These are phyloP conservation scores for Penicillium aurantiogriseum DNA, from an alignment of 2,329 filamentous ascomycete species.

Conservation along the genomic window DNA sequence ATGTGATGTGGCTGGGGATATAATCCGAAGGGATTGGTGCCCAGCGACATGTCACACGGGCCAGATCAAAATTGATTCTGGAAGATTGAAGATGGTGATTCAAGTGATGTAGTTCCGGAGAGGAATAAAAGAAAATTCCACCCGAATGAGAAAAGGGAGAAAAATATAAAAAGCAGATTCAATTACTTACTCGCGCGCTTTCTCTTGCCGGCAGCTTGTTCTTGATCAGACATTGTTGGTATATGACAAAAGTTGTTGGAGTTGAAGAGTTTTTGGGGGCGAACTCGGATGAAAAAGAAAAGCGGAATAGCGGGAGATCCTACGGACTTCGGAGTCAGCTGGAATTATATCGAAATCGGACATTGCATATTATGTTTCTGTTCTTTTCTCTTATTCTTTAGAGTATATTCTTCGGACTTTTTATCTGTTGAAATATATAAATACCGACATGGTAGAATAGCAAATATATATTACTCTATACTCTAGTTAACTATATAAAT, in stretches of 20 bases:
- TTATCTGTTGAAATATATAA: too few species aligned
- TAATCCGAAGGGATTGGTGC: neutral
- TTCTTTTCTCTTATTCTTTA: neutral
- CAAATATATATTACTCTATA: neutral
- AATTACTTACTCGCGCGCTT: constrained; percentile 41
- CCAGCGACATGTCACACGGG: neutral
- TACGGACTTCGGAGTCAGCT: neutral
- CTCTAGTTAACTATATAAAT: too few species aligned
- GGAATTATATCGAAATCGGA: neutral
- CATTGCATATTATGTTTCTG: too few species aligned
- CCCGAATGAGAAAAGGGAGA: neutral
- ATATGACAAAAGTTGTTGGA: constrained; percentile 3
- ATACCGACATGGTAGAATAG: neutral
- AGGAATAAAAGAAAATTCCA: neutral
- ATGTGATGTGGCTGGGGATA: neutral
- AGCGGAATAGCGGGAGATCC: neutral
- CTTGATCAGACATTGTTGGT: constrained; percentile 32
- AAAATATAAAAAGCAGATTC: neutral
- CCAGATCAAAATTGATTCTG: neutral
- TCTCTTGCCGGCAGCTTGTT: constrained; percentile 37
- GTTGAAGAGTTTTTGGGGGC: constrained; percentile 24
- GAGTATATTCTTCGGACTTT: neutral
- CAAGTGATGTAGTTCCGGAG: neutral
- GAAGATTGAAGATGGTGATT: neutral
- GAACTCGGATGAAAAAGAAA: neutral